Conservation (phyloP, 345 rosid genomes). For the Xanthoceras sorbifolium region DNA sequence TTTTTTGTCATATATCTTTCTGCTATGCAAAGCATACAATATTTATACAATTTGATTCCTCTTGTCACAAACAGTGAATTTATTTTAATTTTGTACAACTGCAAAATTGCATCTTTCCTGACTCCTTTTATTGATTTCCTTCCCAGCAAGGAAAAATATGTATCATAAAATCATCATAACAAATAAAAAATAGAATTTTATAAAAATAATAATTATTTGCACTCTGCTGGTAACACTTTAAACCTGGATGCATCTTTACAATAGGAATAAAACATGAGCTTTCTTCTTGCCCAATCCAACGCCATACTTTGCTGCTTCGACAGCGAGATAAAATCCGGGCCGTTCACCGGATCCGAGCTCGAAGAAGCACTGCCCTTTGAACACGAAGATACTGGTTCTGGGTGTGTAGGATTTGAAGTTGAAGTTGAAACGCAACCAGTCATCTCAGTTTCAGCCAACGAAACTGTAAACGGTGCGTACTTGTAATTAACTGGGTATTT, state of each 20-base stretch:
- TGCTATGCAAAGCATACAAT: too few species aligned
- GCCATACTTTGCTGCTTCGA: constrained; percentile 67
- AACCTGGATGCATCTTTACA: constrained; percentile 67
- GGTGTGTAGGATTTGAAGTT: constrained; percentile 23
- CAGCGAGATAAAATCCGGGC: constrained; percentile 56
- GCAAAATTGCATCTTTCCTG: not conserved
- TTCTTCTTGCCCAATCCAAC: constrained; percentile 87
- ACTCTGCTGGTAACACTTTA: constrained; percentile 76
- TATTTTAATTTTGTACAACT: not conserved
- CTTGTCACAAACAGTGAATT: not conserved
- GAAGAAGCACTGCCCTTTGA: constrained; percentile 53
- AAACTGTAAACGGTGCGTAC: constrained; percentile 72
- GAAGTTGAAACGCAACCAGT: constrained; percentile 48
- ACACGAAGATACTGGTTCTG: constrained; percentile 37
- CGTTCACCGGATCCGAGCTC: constrained; percentile 69
- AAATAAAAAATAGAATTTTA: not conserved
- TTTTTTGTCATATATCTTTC: not conserved
- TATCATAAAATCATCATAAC: not conserved
- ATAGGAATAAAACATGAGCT: constrained; percentile 87
- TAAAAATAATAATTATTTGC: constrained; percentile 43
- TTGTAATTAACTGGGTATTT: constrained; percentile 85
- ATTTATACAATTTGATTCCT: not conserved
- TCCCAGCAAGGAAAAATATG: not conserved
- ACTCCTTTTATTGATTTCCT: constrained; percentile 15
- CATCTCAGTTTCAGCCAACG: constrained; percentile 55